A percentile compares a stretch with the other conserved stretches of the same genome.
Conservation (phyloP, 371 early-diverging fungal species). For the Mucor lusitanicus region DNA sequence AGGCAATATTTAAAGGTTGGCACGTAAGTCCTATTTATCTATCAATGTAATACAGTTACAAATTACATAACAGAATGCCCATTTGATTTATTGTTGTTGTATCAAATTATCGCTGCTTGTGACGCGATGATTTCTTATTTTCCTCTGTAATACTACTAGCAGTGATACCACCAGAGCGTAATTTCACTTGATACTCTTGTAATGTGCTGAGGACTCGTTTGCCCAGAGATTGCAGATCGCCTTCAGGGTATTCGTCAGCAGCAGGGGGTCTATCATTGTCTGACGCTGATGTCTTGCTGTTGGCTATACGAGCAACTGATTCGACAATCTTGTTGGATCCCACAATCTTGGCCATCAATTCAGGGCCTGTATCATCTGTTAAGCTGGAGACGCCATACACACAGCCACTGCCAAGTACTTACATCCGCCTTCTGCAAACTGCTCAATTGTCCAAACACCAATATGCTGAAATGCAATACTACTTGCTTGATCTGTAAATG, state of each 20-base stretch:
- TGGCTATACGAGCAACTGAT: constrained; percentile 35
- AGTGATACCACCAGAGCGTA: not conserved
- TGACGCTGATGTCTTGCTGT: not conserved
- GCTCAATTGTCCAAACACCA: constrained; percentile 88
- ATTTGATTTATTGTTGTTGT: not conserved
- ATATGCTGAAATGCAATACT: constrained; percentile 83
- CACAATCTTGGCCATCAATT: constrained; percentile 25
- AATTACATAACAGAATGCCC: not conserved
- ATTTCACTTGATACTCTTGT: not conserved
- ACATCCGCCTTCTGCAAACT: constrained; percentile 74
- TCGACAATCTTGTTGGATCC: constrained; percentile 33
- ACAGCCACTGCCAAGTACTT: not conserved
- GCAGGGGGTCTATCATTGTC: not conserved
- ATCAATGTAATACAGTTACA: not conserved
- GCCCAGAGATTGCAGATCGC: constrained; percentile 39
- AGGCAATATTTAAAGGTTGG: not conserved
- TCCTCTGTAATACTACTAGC: not conserved
- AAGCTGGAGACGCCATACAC: not conserved
- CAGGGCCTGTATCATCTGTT: constrained; percentile 17
- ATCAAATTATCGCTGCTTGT: constrained; percentile 5
- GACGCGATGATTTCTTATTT: constrained; percentile 1
- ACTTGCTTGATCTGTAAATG: constrained; percentile 66
- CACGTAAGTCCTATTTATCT: not conserved
- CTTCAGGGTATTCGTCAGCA: constrained; percentile 17
- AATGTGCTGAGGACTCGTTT: constrained; percentile 32